These are phyloP conservation scores for Candida ficus DNA, from an alignment of 805 yeast species.

Conservation along the genomic window DNA sequence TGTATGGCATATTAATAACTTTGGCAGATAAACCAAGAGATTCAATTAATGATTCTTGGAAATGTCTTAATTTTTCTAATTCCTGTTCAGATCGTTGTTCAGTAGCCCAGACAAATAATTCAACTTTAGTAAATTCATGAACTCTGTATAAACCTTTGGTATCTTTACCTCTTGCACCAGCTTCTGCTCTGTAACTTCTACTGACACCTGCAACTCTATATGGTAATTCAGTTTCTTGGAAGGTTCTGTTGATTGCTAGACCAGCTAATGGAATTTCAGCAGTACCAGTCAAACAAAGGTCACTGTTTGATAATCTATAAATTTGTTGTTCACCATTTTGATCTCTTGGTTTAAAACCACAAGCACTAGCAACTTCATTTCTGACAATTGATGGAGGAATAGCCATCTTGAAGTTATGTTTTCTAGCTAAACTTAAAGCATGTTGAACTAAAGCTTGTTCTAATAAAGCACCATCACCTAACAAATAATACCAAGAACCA, in stretches of 20 bases:
- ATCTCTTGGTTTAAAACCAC: conserved; percentile 95
- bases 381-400: conserved; percentile 85
- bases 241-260: conserved; percentile 47
- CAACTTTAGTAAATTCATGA: conserved; percentile 95
- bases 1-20: conserved; percentile 81
- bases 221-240: conserved; percentile 43
- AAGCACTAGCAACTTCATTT: conserved; percentile 71
- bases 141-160: conserved; percentile 91
- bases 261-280: conserved; percentile 96
- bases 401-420: conserved; percentile 61
- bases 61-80: conserved; percentile 52
- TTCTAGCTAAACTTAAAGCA: conserved; percentile 61
- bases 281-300: conserved; percentile 79
- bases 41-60: conserved; percentile 60
- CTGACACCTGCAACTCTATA: conserved; percentile 70
- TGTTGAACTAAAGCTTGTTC: conserved; percentile 89
- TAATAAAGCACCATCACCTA: conserved; percentile 79
- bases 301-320: conserved; percentile 52
- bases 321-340: conserved; percentile 82
- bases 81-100: conserved; percentile 41
- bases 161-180: conserved; percentile 93
- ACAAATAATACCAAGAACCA: conserved; percentile 75
- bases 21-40: conserved; percentile 76
- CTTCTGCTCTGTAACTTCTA: conserved; percentile 90
- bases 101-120: conserved; percentile 71